These are phyloP conservation scores for Ophiostoma perfectum DNA, from an alignment of 2,329 filamentous ascomycete genomes.

Conservation along the genomic window DNA sequence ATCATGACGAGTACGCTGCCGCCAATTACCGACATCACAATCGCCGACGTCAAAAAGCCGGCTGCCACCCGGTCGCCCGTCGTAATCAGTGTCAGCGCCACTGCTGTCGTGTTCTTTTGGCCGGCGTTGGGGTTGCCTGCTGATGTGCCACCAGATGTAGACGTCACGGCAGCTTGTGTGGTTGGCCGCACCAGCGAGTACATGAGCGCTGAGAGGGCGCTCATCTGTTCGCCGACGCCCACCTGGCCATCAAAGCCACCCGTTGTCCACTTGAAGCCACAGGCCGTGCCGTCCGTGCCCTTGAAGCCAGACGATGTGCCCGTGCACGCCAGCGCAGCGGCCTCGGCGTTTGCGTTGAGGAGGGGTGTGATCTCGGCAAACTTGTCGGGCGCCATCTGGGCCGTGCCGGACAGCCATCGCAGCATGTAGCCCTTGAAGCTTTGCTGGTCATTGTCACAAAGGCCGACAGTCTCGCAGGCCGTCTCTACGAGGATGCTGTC, in stretches of 20 bases:
- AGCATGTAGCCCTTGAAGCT: slow-evolving; percentile 71
- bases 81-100: slow-evolving; percentile 38
- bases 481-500: slow-evolving; percentile 57
- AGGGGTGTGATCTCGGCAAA: slow-evolving; percentile 46
- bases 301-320: slow-evolving; percentile 39
- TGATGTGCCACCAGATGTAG: slow-evolving; percentile 55
- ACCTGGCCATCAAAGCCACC: slow-evolving; percentile 51
- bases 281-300: slow-evolving; percentile 55
- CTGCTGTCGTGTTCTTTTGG: slow-evolving; percentile 28
- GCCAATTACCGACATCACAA: slow-evolving; percentile 45
- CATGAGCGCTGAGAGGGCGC: slow-evolving; percentile 58
- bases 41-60: slow-evolving; percentile 49
- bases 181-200: slow-evolving; percentile 49
- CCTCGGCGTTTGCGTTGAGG: slow-evolving; percentile 46
- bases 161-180: slow-evolving; percentile 43
- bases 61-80: slow-evolving; percentile 50
- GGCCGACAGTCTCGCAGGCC: slow-evolving; percentile 56
- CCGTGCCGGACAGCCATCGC: slow-evolving; percentile 57
- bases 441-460: slow-evolving; percentile 66
- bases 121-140: slow-evolving; percentile 47
- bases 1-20: slow-evolving; percentile 47
- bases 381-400: slow-evolving; percentile 51
- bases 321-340: slow-evolving; percentile 48
- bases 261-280: slow-evolving; percentile 61
- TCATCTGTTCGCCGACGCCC: slow-evolving; percentile 67